phyloP scores from a whole-genome alignment of 352 stramenopile species.

The Phytopythium ostracodes region DNA sequence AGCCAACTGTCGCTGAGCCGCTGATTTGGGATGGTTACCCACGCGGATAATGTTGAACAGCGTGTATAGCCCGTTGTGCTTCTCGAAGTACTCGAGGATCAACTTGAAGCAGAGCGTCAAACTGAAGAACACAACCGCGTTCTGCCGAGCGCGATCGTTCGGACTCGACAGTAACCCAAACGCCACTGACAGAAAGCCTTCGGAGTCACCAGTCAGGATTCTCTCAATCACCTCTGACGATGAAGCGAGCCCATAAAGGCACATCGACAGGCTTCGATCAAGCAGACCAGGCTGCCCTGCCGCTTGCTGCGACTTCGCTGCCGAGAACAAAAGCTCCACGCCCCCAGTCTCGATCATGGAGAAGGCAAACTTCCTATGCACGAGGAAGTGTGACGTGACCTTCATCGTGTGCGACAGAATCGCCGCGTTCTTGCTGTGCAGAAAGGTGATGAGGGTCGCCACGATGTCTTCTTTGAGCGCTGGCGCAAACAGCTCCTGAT shows the following conservation, averaged over 20 bases:
- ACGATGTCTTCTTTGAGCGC: slow-evolving; percentile 83
- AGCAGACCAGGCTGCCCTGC: slow-evolving; percentile 53
- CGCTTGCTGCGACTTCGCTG: slow-evolving; percentile 52
- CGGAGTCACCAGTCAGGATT: slow-evolving; percentile 47
- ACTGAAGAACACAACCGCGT: slow-evolving; percentile 82
- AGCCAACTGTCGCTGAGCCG: slow-evolving; percentile 71
- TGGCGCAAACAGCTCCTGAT: slow-evolving; percentile 79
- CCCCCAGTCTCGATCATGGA: slow-evolving; percentile 71
- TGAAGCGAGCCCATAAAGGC: slow-evolving; percentile 78
- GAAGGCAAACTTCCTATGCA: slow-evolving; percentile 83
- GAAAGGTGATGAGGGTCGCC: slow-evolving; percentile 76
- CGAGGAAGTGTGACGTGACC: slow-evolving; percentile 80
- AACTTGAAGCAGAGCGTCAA: slow-evolving; percentile 75
- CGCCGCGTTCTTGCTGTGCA: slow-evolving; percentile 79
- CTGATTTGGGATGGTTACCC: slow-evolving; percentile 70
- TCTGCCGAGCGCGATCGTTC: slow-evolving; percentile 76
- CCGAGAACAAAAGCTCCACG: slow-evolving; percentile 64
- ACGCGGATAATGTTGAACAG: slow-evolving; percentile 83
- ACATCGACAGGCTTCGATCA: slow-evolving; percentile 82
- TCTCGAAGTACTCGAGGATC: slow-evolving; percentile 84
- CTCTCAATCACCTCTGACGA: slow-evolving; percentile 76
- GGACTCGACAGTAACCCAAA: slow-evolving; percentile 67
- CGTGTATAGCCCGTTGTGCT: slow-evolving; percentile 78
- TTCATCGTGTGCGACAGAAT: slow-evolving; percentile 82
- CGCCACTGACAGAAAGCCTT: slow-evolving; percentile 56